Percentiles rank a stretch among this genome's conserved stretches.
Conservation (phyloP, 345 rosid species). For the Corymbia maculata region DNA sequence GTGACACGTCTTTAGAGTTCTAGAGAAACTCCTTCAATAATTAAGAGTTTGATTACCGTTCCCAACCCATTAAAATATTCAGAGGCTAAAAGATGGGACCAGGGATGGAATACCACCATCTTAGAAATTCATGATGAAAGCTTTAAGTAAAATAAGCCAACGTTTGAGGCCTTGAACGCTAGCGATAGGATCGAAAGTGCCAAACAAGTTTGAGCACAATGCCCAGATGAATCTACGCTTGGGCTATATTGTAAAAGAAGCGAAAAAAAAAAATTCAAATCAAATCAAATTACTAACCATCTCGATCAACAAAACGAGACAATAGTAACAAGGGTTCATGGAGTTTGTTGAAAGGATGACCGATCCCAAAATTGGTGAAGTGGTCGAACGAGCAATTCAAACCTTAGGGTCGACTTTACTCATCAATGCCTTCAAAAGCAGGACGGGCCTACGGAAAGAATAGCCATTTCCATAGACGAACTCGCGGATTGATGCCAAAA, state of each 20-base stretch:
- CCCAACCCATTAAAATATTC: neutral
- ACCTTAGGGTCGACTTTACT: rapidly evolving
- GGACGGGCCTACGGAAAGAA: rapidly evolving
- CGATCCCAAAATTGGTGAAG: rapidly evolving
- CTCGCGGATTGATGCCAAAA: neutral
- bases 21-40: neutral
- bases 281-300: rapidly evolving
- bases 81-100: rapidly evolving
- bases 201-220: rapidly evolving
- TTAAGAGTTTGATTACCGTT: neutral
- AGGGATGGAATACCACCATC: neutral
- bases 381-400: neutral
- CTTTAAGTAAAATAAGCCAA: neutral
- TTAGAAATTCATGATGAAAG: neutral
- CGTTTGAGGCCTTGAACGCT: neutral
- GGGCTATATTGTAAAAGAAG: rapidly evolving
- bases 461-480: neutral
- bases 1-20: neutral
- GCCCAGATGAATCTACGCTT: neutral
- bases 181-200: neutral
- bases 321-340: rapidly evolving
- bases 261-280: neutral
- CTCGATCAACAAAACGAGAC: rapidly evolving
- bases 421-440: rapidly evolving
- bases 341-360: rapidly evolving